These are phyloP conservation scores for Dictyostelium intermedium DNA, from an alignment of 78 protist genomes.

Conservation along the genomic window DNA sequence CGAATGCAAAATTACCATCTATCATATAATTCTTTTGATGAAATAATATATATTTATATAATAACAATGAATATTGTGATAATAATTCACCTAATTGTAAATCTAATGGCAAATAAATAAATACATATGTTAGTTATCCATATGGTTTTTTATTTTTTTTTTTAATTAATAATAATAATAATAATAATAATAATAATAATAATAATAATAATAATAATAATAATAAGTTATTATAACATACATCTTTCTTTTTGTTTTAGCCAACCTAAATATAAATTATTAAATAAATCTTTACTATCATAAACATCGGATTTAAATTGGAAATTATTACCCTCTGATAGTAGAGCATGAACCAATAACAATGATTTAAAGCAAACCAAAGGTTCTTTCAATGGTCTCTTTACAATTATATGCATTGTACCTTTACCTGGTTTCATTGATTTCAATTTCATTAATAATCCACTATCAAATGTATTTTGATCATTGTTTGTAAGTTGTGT, in stretches of 20 bases:
- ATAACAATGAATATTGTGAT: conserved; percentile 29
- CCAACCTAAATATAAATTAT: conserved; percentile 75
- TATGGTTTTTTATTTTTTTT: background rate
- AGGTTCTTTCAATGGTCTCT: conserved; percentile 64
- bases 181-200: no score
- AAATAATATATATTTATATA: conserved; percentile 28
- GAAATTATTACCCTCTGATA: conserved; percentile 13
- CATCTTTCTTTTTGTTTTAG: conserved; percentile 70
- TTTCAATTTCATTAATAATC: conserved; percentile 15
- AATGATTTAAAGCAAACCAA: conserved; percentile 49
- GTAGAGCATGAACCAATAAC: conserved; percentile 20
- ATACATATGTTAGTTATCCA: background rate
- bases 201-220: no score
- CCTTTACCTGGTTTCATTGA: background rate
- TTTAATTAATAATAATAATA: no score
- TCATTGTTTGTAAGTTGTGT: background rate
- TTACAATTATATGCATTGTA: conserved; percentile 49
- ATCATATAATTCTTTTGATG: conserved; percentile 32
- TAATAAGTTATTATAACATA: no score
- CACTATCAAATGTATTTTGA: conserved; percentile 1
- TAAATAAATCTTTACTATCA: conserved; percentile 64
- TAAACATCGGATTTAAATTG: conserved; percentile 16
- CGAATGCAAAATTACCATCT: conserved; percentile 42
- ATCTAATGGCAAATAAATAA: background rate
- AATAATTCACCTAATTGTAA: conserved; percentile 45